Evolutionary conservation across 208 protist species (phyloP).

Genomic region (Leishmania gerbilli): DNA sequence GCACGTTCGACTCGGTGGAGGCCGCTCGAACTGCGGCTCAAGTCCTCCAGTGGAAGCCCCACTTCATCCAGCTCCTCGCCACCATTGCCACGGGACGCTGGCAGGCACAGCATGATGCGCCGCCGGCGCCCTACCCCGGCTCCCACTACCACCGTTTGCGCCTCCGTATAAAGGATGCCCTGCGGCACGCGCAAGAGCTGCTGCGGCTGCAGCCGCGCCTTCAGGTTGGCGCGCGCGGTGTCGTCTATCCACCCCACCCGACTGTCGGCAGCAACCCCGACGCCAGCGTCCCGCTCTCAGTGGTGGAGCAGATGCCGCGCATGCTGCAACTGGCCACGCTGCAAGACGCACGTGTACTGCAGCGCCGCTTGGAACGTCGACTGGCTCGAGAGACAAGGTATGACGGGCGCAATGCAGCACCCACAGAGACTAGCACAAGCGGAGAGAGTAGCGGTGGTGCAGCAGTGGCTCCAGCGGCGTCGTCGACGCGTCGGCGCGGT

Average conservation of each 20-base stretch:
- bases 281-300: constrained; percentile 11
- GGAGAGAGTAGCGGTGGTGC: neutral
- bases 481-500: neutral
- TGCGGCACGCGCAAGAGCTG: constrained; percentile 27
- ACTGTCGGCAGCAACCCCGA: neutral
- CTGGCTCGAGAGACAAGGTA: neutral
- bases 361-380: constrained; percentile 4
- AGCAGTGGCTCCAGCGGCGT: neutral
- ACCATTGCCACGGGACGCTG: constrained; percentile 34
- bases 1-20: constrained; percentile 1
- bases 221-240: constrained; percentile 11
- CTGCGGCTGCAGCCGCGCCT: constrained; percentile 30
- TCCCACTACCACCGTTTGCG: constrained; percentile 28
- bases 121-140: constrained; percentile 18
- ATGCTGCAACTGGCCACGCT: constrained; percentile 29
- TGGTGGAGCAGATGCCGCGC: constrained; percentile 27
- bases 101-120: constrained; percentile 17
- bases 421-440: neutral
- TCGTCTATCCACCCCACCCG: constrained; percentile 23
- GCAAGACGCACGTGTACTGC: constrained; percentile 14
- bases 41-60: constrained; percentile 27
- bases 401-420: neutral
- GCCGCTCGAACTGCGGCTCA: constrained; percentile 12
- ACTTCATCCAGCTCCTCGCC: constrained; percentile 34
- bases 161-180: constrained; percentile 7